These are phyloP conservation scores for Aspergillus panamensis DNA, from an alignment of 495 filamentous ascomycete genomes.

Conservation along the genomic window DNA sequence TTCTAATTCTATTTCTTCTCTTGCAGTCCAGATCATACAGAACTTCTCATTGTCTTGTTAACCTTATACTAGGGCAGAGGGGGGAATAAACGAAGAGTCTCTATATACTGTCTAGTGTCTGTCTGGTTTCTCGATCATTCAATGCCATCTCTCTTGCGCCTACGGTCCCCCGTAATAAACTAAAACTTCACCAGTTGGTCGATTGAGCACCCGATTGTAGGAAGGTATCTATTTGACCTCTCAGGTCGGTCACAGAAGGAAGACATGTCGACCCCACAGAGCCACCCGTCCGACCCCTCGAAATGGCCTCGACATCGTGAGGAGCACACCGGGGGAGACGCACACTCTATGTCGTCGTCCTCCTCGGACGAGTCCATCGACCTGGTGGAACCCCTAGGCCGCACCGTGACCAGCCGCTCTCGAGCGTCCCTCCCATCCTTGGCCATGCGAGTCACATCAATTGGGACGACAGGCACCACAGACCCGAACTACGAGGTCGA, in stretches of 20 bases:
- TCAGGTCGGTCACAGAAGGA: not conserved
- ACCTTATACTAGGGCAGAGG: too few relatives aligned
- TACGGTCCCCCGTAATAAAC: not conserved
- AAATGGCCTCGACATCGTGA: constrained; percentile 28
- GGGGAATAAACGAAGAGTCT: too few relatives aligned
- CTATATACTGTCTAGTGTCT: too few relatives aligned
- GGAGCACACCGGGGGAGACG: constrained; percentile 17
- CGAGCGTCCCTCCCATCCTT: constrained; percentile 28
- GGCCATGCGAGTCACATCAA: constrained; percentile 45
- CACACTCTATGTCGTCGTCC: constrained; percentile 29
- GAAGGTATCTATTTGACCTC: not conserved
- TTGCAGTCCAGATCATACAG: too few relatives aligned
- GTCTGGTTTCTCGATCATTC: too few relatives aligned
- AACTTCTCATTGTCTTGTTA: too few relatives aligned
- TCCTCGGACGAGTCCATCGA: constrained; percentile 33
- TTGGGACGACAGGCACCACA: constrained; percentile 55
- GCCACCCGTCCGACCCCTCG: constrained; percentile 17
- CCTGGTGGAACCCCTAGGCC: constrained; percentile 29
- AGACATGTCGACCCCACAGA: constrained; percentile 22
- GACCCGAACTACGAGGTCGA: constrained; percentile 72
- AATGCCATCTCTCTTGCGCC: not conserved
- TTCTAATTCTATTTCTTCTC: not conserved
- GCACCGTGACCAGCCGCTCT: constrained; percentile 28
- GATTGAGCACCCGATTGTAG: not conserved
- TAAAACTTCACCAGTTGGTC: not conserved